Conservation (phyloP, 2,329 filamentous ascomycete species). For the Malbranchea zuffiana region DNA sequence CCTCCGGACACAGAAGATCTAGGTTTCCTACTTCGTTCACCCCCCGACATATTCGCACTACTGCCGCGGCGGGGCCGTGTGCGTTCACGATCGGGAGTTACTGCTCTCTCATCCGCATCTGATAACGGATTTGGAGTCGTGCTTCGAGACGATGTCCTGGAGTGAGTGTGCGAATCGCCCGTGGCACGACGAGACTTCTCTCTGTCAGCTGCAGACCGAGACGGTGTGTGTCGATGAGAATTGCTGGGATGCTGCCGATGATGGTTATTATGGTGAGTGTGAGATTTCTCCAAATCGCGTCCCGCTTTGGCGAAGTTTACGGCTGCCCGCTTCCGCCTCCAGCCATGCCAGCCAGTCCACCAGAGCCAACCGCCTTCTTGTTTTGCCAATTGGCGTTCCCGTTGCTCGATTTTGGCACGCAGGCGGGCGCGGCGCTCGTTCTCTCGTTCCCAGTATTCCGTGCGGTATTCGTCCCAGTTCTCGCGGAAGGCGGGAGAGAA, state of each 20-base stretch:
- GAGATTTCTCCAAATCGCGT: constrained; percentile 21
- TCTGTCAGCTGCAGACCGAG: constrained; percentile 10
- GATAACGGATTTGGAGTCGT: constrained; percentile 26
- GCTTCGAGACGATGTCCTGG: constrained; percentile 34
- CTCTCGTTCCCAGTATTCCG: constrained; percentile 94
- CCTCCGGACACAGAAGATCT: constrained; percentile 7
- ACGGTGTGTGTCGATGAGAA: constrained; percentile 13
- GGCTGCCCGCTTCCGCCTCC: constrained; percentile 3
- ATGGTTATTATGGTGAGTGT: constrained; percentile 20
- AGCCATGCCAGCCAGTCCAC: constrained; percentile 62
- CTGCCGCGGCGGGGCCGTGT: constrained; percentile 29
- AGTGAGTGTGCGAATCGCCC: constrained; percentile 33
- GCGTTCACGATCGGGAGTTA: constrained; percentile 23
- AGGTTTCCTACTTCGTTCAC: constrained; percentile 17
- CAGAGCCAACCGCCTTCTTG: constrained; percentile 65
- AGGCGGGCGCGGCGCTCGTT: constrained; percentile 76
- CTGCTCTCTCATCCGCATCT: constrained; percentile 30
- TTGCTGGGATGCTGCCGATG: constrained; percentile 22
- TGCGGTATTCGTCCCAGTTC: constrained; percentile 90
- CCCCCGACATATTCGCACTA: constrained; percentile 22
- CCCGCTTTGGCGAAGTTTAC: constrained; percentile 9
- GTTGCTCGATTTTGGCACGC: constrained; percentile 56
- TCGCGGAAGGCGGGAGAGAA: constrained; percentile 91
- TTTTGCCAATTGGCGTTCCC: constrained; percentile 53
- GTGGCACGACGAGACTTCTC: constrained; percentile 14